These are phyloP conservation scores for Eucalyptus camaldulensis DNA, from an alignment of 345 rosid genomes.

Conservation along the genomic window DNA sequence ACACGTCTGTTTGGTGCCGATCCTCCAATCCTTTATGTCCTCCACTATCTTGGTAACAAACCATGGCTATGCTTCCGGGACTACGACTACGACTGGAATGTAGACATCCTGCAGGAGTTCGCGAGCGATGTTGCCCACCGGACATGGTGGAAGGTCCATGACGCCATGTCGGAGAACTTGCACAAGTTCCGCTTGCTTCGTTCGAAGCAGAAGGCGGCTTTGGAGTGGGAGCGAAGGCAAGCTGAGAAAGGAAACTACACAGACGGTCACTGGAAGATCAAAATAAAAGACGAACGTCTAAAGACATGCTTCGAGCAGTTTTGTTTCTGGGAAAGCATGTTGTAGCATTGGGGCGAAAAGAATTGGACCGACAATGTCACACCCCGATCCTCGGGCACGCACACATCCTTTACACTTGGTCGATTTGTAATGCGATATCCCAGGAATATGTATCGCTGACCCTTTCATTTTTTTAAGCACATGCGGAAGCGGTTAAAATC, in stretches of 20 bases:
- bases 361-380: too few species aligned
- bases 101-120: conserved; percentile 60
- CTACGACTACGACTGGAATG: conserved; percentile 96
- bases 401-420: too few species aligned
- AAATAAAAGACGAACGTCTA: conserved; percentile 56
- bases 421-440: too few species aligned
- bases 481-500: too few species aligned
- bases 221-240: conserved; percentile 84
- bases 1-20: conserved; percentile 59
- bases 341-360: conserved; percentile 86
- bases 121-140: conserved; percentile 74
- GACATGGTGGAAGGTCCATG: conserved; percentile 87
- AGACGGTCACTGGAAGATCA: conserved; percentile 80
- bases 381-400: too few species aligned
- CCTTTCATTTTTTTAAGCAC: too few species aligned
- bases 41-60: conserved; percentile 76
- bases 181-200: conserved; percentile 63
- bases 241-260: conserved; percentile 68
- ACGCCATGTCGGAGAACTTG: conserved; percentile 62
- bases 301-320: conserved; percentile 58
- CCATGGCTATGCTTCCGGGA: conserved; percentile 92
- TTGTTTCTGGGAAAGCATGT: conserved; percentile 87
- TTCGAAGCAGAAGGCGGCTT: conserved; percentile 74
- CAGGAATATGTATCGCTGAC: too few species aligned
- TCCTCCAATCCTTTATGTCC: conserved; percentile 75